Evolutionary conservation across 495 filamentous ascomycete genomes (phyloP), one percentile per base, ranked within the genome.

Genomic region (Hypoxylon cercidicola): DNA sequence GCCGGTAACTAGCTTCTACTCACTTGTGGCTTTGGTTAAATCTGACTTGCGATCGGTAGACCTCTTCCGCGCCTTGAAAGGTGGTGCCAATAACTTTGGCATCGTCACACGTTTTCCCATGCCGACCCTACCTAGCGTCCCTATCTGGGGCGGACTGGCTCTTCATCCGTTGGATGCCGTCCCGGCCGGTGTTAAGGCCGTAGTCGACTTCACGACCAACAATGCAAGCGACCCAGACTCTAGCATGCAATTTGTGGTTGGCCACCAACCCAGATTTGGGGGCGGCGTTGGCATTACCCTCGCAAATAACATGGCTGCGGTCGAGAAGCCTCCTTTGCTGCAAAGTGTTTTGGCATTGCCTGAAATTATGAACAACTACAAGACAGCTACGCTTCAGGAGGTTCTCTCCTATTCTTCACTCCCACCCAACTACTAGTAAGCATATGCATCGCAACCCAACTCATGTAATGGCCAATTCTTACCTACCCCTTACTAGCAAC

Each of bases 81-180:
- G 86, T 35, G 83, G 84, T 30, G 75, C 78, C 6, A 84, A 80
- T 61, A 89, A 88, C 72, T 85, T 88, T 53, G 87, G 85, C 11
- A 79, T 90, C 57, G 82, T 88, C n/a, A 87, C 87, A 4, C 67
- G 76, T 12, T 83, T 87, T 64, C 77, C 74, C 16, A 63, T 86
- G 55, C 58, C 77, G 25, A 82, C 85, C 0, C 75, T 84, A 35
- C 70, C 77, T 1, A 68, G 71, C n/a, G 78, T 74, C 16, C 56
- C 73, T 4, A 63, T 86, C 13, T 84, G 77, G 71, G 81, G 78
- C 13, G 85, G 82, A 5, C 28, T 53, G 5, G 30, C 21, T 10
- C 43, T 62, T 23, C 67, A 44, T 4, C 57, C 40, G 8, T 35
- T 13, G 15, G 60, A 76, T 7, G 19, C 60, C 8, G 39, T 62